Conservation (phyloP, 2,329 filamentous ascomycete genomes). For the Sarocladiaceae sp. region DNA sequence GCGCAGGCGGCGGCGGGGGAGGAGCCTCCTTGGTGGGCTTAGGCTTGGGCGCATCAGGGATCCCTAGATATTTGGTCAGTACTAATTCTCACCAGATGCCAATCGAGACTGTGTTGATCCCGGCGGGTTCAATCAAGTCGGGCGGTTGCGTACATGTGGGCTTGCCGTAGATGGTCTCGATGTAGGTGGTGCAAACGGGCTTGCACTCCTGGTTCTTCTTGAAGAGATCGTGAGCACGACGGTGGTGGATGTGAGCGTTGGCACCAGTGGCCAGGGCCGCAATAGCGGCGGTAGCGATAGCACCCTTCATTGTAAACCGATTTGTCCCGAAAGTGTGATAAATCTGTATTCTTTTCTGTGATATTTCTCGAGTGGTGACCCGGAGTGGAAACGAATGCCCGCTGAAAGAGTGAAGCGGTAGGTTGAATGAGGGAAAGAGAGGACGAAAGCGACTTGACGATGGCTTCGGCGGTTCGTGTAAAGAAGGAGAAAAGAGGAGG, state of each 20-base stretch:
- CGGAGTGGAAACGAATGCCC: conserved; percentile 61
- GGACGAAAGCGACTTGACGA: conserved; percentile 44
- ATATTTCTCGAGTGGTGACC: conserved; percentile 16
- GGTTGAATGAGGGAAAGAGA: conserved; percentile 37
- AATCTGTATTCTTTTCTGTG: conserved; percentile 22
- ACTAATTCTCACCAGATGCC: no score
- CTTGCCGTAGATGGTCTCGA: conserved; percentile 65
- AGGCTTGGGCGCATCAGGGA: conserved; percentile 9
- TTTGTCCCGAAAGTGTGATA: conserved; percentile 16
- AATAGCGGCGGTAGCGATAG: conserved; percentile 60
- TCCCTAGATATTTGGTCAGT: neutral
- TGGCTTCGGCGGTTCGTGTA: conserved; percentile 42
- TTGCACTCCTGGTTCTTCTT: conserved; percentile 49
- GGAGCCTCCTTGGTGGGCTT: conserved; percentile 18
- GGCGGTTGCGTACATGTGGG: conserved; percentile 53
- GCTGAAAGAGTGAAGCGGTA: conserved; percentile 87
- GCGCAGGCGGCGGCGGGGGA: conserved; percentile 21
- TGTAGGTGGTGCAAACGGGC: conserved; percentile 68
- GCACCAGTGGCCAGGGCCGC: conserved; percentile 55
- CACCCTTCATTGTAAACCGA: conserved; percentile 66
- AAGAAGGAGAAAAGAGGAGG: conserved; percentile 28
- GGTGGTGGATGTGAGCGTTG: conserved; percentile 54
- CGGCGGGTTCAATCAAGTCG: no score
- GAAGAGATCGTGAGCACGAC: conserved; percentile 60
- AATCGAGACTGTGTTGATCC: neutral